Base-by-base conservation (phyloP, 139 green algal genomes). In the Spirogloea muscicola region DNA sequence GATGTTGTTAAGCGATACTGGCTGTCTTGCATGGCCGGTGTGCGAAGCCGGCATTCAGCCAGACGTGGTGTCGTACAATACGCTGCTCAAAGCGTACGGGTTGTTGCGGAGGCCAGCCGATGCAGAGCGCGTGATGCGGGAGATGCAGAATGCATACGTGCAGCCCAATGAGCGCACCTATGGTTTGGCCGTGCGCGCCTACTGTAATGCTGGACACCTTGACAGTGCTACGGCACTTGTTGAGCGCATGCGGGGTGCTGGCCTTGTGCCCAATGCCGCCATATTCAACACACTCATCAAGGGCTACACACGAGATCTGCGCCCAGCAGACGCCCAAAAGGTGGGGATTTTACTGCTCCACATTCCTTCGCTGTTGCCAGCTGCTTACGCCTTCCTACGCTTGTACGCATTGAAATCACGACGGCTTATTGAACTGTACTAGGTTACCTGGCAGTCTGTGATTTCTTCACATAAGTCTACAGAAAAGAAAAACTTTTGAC, bases 231-330 rank as follows among this genome's bases (percentile, higher is more conserved):
- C 36, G 43, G 34, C 10, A 31, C 18, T 77, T 0, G 21, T 68
- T 34, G 9, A 55, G 31, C 29, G 34, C 27, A 77, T 77, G 68
- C 27, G 29, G 18, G 42, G 31, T 16, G 34, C 9, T 18, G 37
- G 33, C 33, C 38, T 77, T 18, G 27, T 31, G 27, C 68, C 68
- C 7, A 76, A 76, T 18, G 49, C 49, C 3, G 25, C 49, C 1
- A 68, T 76, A 18, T 76, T 48, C 48, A 77, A 77, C 68, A 77
- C 51, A 36, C 27, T 77, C 42, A 33, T 77, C 25, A 77, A 77
- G 51, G 68, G 68, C 3, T 77, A 70, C 31, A 55, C 37, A 16
- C 6, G 21, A 0, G 16, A n/a, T 13, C 0, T 13, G 3, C 7
- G 1, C 1, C 6, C 10, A 21, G 51, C 34, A 0, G 52, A 75